These are phyloP conservation scores for Podila clonocystis DNA, from an alignment of 192 early-diverging fungal species.

Conservation along the genomic window DNA sequence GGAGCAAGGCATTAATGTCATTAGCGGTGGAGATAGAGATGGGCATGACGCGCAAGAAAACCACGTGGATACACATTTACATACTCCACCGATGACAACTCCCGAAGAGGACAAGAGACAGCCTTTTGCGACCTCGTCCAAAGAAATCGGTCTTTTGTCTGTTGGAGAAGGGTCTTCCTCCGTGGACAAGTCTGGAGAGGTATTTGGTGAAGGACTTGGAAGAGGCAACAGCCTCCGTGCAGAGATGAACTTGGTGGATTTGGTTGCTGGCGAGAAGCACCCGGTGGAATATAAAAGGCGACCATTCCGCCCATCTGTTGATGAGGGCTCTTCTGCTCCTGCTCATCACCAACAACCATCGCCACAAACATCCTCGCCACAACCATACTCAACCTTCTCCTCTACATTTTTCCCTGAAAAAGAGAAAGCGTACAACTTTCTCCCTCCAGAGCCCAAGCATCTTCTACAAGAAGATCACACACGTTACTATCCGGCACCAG, in stretches of 20 bases:
- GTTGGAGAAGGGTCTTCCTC: background rate
- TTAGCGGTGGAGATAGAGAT: background rate
- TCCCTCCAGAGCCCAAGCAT: background rate
- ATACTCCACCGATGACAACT: background rate
- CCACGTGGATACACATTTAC: background rate
- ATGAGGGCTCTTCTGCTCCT: too few species aligned
- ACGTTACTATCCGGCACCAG: background rate
- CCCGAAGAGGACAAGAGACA: background rate
- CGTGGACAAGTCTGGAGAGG: background rate
- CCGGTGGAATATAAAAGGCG: too few species aligned
- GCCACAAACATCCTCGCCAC: too few species aligned
- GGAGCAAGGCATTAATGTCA: background rate
- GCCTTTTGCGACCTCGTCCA: background rate
- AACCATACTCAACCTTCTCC: too few species aligned
- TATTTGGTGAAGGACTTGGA: too few species aligned
- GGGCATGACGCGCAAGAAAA: background rate
- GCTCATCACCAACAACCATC: too few species aligned
- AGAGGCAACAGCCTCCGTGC: too few species aligned
- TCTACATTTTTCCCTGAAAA: too few species aligned
- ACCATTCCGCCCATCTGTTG: too few species aligned
- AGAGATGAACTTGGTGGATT: too few species aligned
- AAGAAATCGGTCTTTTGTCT: background rate
- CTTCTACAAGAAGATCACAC: background rate
- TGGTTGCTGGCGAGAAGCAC: too few species aligned
- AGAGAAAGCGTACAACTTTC: background rate